phyloP scores from a whole-genome alignment of 805 yeast genomes.

The Candida koratica region DNA sequence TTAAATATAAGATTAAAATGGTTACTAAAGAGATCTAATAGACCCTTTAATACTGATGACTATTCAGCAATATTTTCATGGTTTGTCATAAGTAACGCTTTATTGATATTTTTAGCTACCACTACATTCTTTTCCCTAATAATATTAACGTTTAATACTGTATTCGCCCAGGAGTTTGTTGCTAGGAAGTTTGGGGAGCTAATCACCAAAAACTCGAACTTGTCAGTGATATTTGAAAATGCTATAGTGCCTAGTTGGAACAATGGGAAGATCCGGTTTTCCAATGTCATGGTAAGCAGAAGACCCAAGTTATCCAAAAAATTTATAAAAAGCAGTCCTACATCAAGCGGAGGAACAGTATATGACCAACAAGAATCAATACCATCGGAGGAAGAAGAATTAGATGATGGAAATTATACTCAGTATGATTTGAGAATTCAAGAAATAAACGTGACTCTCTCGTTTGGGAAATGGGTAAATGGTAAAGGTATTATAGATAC shows the following conservation, averaged over 20 bases:
- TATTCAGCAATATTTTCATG: constrained; percentile 87
- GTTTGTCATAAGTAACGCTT: constrained; percentile 82
- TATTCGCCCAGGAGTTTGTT: constrained; percentile 83
- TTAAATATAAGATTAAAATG: constrained; percentile 52
- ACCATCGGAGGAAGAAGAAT: constrained; percentile 40
- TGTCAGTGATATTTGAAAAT: constrained; percentile 83
- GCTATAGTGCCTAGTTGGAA: constrained; percentile 95
- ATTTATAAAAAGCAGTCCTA: constrained; percentile 59
- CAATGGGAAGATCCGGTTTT: constrained; percentile 77
- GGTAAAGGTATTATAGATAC: constrained; percentile 84
- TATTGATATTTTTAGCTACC: constrained; percentile 78
- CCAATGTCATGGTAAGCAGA: constrained; percentile 79
- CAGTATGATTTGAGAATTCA: constrained; percentile 92
- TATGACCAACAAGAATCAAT: constrained; percentile 42
- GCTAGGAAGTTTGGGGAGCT: constrained; percentile 79
- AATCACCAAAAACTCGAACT: constrained; percentile 75
- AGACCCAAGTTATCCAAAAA: constrained; percentile 60
- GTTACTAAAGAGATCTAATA: constrained; percentile 66
- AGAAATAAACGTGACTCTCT: constrained; percentile 72
- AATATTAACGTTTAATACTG: constrained; percentile 72
- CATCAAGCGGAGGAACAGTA: not conserved
- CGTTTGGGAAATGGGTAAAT: constrained; percentile 81
- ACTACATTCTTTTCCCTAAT: constrained; percentile 87
- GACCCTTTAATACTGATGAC: constrained; percentile 92
- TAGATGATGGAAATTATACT: constrained; percentile 91